A percentile compares a stretch with the other conserved stretches of the same genome.
These are phyloP conservation scores for Solanum chiquidenum DNA, from an alignment of 257 asterid species.

Conservation along the genomic window DNA sequence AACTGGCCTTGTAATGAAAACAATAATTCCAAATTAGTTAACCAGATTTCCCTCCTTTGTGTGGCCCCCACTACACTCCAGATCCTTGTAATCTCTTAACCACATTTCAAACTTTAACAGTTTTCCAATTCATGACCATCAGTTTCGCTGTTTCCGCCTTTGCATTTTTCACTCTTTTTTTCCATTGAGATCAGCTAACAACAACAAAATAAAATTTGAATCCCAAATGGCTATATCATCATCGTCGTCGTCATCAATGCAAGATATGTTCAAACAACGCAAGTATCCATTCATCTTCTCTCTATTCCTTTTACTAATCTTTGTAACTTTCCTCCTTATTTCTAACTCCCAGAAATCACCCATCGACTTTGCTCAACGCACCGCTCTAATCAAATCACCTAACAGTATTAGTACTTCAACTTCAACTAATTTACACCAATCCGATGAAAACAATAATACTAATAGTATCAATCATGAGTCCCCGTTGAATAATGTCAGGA, in stretches of 20 bases:
- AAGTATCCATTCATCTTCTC: slow-evolving; percentile 68
- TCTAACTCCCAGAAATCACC: slow-evolving; percentile 48
- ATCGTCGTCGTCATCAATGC: slow-evolving; percentile 19
- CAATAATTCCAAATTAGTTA: neutral
- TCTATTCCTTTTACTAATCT: slow-evolving; percentile 47
- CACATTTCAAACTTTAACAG: neutral
- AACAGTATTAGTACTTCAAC: neutral
- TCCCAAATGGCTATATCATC: slow-evolving; percentile 34
- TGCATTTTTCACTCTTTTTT: neutral
- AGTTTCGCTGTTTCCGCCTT: neutral
- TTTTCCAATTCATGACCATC: neutral
- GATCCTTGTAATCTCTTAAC: neutral
- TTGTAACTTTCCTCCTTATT: slow-evolving; percentile 53
- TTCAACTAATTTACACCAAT: neutral
- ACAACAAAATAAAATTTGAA: neutral
- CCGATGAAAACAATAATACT: neutral
- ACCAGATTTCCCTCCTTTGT: neutral
- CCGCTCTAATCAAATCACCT: neutral
- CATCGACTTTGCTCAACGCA: slow-evolving; percentile 17
- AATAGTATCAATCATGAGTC: neutral
- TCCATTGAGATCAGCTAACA: neutral
- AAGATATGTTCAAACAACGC: slow-evolving; percentile 46
- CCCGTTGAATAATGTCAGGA: neutral
- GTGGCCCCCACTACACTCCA: neutral
- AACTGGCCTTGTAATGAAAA: neutral